Evolutionary conservation across 352 stramenopile genomes (phyloP), one percentile per base, ranked within the genome.

Genomic region (Globisporangium takayamanum): DNA sequence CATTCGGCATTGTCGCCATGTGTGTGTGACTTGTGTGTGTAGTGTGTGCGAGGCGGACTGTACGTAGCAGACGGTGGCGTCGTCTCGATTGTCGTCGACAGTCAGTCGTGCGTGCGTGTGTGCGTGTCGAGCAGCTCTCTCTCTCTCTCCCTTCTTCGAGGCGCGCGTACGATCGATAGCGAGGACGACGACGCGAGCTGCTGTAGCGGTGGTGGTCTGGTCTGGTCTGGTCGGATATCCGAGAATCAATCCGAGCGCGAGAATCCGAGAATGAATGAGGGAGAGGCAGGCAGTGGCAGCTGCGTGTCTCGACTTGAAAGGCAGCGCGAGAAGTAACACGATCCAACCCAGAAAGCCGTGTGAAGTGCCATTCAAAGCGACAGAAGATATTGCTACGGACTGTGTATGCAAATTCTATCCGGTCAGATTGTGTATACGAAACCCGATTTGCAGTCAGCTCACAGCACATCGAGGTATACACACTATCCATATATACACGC

Each of bases 1-100:
- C 25, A 28, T 50, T 55, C 2, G 57, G 57, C 41, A 50, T 49
- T 20, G 49, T 62, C 57, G 57, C 50, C 57, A 62, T 62, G 15
- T n/a, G 41, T 49, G 33, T 45, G 26, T 18, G 15, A n/a, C 39
- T 45, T 44, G 37, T 44, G 37, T n/a, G 44, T 14, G 44, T 49
- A 12, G 12, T 14, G 41, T 15, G 12, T 15, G 41, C 41, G 41
- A 46, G 5, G 44, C 18, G 18, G 39, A 16, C 4, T 20, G 39
- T 45, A 45, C 16, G 44, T n/a, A 46, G 41, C 41, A n/a, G 41
- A 22, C 22, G 22, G 22, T 22, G 22, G 22, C 22, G 22, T 22
- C 22, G 22, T 22, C 22, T 22, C 22, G 22, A 22, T 22, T 22
- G 14, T 42, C 37, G 37, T 42, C 37, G 37, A 42, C 5, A 42